phyloP scores from a whole-genome alignment of 306 rosid species.

The Prunus kanzakura region DNA sequence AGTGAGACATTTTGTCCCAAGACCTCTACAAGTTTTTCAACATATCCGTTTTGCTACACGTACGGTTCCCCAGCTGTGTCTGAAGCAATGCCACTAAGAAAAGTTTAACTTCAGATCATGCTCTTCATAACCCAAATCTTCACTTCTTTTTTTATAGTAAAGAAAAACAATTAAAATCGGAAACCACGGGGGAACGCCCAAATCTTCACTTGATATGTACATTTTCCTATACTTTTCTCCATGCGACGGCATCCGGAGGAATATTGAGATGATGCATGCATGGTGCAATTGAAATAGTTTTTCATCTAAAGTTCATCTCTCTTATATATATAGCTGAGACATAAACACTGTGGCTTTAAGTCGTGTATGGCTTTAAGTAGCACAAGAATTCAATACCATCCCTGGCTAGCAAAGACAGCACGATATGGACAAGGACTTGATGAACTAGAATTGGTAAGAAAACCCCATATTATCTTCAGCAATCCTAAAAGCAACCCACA shows the following conservation, averaged over 20 bases:
- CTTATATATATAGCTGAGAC: not conserved
- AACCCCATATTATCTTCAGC: constrained; percentile 24
- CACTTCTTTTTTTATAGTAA: no score
- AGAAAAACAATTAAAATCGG: no score
- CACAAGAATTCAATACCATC: constrained; percentile 17
- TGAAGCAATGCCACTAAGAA: not conserved
- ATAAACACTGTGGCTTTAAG: constrained; percentile 2
- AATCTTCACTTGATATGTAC: no score
- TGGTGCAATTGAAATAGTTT: not conserved
- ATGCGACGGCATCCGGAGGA: no score
- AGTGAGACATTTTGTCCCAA: not conserved
- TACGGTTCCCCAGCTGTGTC: not conserved
- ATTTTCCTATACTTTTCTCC: no score
- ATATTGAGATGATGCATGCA: not conserved
- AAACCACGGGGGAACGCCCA: no score
- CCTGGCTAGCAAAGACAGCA: constrained; percentile 12
- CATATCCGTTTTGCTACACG: not conserved
- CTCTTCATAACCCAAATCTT: no score
- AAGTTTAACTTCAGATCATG: not conserved
- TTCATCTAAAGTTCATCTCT: not conserved
- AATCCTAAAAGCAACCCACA: constrained; percentile 20
- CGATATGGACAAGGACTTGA: constrained; percentile 32
- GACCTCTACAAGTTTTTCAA: not conserved
- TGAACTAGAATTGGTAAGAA: constrained; percentile 25
- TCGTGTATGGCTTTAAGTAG: constrained; percentile 12